These are phyloP conservation scores for Irpex rosettiformis DNA, from an alignment of 1,284 basidiomycete species.

Conservation along the genomic window DNA sequence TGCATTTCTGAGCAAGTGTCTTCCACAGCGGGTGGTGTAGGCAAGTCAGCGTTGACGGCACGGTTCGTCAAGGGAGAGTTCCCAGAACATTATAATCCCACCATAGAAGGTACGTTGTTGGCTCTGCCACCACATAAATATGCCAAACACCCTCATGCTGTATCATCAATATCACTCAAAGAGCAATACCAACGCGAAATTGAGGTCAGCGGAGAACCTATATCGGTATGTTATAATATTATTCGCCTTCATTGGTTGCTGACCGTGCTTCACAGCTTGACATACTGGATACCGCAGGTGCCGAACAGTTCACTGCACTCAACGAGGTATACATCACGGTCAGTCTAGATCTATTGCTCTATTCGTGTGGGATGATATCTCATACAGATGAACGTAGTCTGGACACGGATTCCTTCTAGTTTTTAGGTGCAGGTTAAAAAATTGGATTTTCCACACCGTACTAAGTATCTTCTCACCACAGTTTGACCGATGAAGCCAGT, in stretches of 20 bases:
- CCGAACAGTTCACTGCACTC: constrained; percentile 80
- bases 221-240: constrained; percentile 19
- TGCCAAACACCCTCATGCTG: too few relatives aligned
- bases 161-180: too few relatives aligned
- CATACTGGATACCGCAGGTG: constrained; percentile 86
- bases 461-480: constrained; percentile 25
- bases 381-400: constrained; percentile 36
- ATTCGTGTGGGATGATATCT: not conserved
- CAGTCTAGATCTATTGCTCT: constrained; percentile 4
- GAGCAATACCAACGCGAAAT: constrained; percentile 65
- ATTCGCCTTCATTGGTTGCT: not conserved
- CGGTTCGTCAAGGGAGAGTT: constrained; percentile 75
- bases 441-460: not conserved
- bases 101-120: constrained; percentile 70
- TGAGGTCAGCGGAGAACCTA: constrained; percentile 56
- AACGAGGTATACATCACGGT: constrained; percentile 82
- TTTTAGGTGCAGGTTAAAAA: constrained; percentile 54
- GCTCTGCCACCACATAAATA: too few relatives aligned
- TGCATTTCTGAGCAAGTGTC: constrained; percentile 4
- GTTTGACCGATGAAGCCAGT: constrained; percentile 75
- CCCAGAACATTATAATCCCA: constrained; percentile 77
- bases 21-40: constrained; percentile 70
- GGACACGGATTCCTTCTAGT: constrained; percentile 81
- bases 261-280: constrained; percentile 53
- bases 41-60: constrained; percentile 74